A percentile compares a stretch with the other conserved stretches of the same genome.
Conservation (phyloP, 768 basidiomycete species). For the Termitomyces sp. region DNA sequence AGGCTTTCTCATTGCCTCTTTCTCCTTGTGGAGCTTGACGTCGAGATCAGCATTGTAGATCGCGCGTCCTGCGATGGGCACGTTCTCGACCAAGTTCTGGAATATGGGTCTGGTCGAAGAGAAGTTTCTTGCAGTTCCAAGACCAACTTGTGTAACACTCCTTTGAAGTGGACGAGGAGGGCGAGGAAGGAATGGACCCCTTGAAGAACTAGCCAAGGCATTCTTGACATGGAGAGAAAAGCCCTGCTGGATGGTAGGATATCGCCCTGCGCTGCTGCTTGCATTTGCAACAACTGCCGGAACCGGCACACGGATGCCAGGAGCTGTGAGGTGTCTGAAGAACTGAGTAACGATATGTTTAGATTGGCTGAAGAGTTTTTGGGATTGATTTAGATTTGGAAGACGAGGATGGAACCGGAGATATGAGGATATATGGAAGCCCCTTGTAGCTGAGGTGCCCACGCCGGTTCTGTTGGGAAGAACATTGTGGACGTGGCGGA, state of each 20-base stretch:
- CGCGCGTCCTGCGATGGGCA: constrained; percentile 71
- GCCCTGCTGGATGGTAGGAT: constrained; percentile 43
- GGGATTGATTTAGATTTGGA: constrained; percentile 26
- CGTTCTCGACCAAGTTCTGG: constrained; percentile 74
- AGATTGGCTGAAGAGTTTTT: constrained; percentile 47
- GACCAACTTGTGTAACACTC: constrained; percentile 59
- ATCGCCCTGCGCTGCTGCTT: constrained; percentile 23
- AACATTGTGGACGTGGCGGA: constrained; percentile 32
- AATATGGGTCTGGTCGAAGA: constrained; percentile 69
- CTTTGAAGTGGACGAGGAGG: constrained; percentile 40
- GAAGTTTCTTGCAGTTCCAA: constrained; percentile 74
- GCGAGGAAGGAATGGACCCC: constrained; percentile 52
- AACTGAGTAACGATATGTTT: constrained; percentile 51
- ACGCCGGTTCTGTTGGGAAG: constrained; percentile 21
- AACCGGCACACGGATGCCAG: constrained; percentile 35
- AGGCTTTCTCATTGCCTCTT: constrained; percentile 20
- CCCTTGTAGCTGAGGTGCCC: constrained; percentile 24
- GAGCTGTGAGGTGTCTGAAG: constrained; percentile 51
- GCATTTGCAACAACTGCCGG: constrained; percentile 19
- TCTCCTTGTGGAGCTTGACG: constrained; percentile 43
- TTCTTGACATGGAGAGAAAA: constrained; percentile 52
- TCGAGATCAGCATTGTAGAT: constrained; percentile 74
- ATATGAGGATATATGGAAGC: constrained; percentile 40
- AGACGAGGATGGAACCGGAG: constrained; percentile 25
- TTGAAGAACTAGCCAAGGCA: constrained; percentile 41